A percentile compares a stretch with the other conserved stretches of the same genome.
Conservation (phyloP, 306 rosid genomes). For the Pyrus betulifolia region DNA sequence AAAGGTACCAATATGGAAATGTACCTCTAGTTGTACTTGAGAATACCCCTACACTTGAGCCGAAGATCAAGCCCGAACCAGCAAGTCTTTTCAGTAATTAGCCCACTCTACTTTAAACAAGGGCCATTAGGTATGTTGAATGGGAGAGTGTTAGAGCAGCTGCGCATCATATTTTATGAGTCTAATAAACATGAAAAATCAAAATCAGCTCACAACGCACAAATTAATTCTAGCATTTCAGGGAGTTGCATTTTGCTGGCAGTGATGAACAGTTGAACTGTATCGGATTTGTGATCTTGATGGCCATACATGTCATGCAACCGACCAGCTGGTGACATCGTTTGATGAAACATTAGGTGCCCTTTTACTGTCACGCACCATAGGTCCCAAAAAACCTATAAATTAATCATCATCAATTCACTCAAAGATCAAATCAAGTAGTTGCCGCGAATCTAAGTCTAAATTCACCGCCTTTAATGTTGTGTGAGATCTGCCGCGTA, state of each 20-base stretch:
- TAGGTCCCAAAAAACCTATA: background rate
- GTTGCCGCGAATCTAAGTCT: background rate
- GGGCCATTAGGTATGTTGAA: too few species aligned
- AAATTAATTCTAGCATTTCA: too few species aligned
- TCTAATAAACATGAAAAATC: too few species aligned
- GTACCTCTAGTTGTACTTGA: too few species aligned
- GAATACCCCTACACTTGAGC: background rate
- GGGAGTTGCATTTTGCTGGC: background rate
- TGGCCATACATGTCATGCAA: background rate
- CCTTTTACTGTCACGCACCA: background rate
- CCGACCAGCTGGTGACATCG: background rate
- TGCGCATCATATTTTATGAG: too few species aligned
- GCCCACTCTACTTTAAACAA: too few species aligned
- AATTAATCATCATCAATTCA: background rate
- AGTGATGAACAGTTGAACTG: background rate
- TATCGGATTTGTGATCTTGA: background rate
- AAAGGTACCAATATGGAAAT: too few species aligned
- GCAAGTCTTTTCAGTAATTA: background rate
- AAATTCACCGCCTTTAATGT: background rate
- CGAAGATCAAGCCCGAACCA: background rate
- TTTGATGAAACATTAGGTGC: background rate
- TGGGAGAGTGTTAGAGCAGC: too few species aligned
- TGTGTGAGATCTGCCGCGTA: too few species aligned
- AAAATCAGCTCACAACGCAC: too few species aligned
- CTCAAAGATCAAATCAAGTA: background rate